Base-by-base conservation (phyloP, 345 rosid species). In the Physaria fendleri region DNA sequence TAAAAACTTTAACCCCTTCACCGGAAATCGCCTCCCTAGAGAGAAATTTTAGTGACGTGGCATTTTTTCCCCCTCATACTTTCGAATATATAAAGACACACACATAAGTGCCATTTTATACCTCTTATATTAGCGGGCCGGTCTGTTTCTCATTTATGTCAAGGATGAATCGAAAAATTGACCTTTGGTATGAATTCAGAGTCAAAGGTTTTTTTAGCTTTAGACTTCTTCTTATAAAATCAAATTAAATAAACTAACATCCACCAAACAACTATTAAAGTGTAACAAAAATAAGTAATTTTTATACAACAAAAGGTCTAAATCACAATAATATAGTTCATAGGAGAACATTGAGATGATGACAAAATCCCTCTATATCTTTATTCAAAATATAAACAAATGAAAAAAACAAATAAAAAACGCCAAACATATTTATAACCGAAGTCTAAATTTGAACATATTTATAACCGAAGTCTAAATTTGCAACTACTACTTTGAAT, bases 401-500 rank as follows among this genome's bases (percentile, higher is more conserved):
- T n/a, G n/a, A 32, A 32, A 32, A 28, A 3, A 42, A 42, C 41
- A 41, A 6, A 35, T 2, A 35, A 1, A 11, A 20, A 20, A 17
- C n/a, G 28, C 30, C 30, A 63, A 30, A 44, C 13, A 17, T 27
- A 65, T 16, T 43, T 34, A 13, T 6, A n/a, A n/a, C n/a, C n/a
- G n/a, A n/a, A n/a, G n/a, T n/a, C n/a, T 41, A 30, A 50, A 33
- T n/a, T n/a, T n/a, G 32, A 58, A 25, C 18, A 1, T 2, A 53
- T 25, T 63, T 74, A 91, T 8, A 82, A 56, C 29, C 78, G 73
- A 37, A 88, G 48, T 39, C 76, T 78, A 65, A 88, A 85, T 27
- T 77, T 84, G 38, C 98, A 88, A 39, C 76, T 76, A 49, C 85
- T 85, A 12, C 78, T 74, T 5, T 65, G 81, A 69, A 84, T 82